Percentiles rank a stretch among this genome's conserved stretches.
phyloP scores from a whole-genome alignment of 2,329 filamentous ascomycete genomes.

The Lanzia echinophila region DNA sequence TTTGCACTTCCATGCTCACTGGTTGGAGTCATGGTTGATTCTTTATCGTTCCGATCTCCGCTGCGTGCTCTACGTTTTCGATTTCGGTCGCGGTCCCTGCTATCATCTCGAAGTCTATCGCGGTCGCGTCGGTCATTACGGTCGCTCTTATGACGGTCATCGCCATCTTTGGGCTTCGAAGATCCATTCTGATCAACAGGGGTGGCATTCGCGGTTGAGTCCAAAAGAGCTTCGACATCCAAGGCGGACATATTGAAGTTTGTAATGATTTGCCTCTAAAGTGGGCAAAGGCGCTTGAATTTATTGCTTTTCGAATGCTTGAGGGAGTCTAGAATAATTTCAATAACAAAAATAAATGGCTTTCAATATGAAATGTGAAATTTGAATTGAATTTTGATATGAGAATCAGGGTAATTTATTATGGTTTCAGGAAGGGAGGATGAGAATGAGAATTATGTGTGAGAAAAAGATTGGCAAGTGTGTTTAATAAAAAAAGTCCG shows the following conservation, averaged over 20 bases:
- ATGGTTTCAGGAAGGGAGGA: neutral
- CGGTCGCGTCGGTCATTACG: conserved; percentile 46
- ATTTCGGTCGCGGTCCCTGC: conserved; percentile 50
- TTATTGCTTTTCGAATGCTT: neutral
- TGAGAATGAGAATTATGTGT: neutral
- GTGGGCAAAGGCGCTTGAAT: neutral
- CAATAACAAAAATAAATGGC: neutral
- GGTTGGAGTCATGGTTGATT: conserved; percentile 59
- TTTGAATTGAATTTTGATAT: neutral
- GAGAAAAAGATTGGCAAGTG: neutral
- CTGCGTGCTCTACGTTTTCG: conserved; percentile 33
- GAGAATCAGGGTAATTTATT: neutral
- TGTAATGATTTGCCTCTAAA: neutral
- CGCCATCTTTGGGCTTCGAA: conserved; percentile 46
- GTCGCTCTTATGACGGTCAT: conserved; percentile 50
- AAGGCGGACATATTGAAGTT: conserved; percentile 54
- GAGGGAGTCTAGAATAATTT: neutral
- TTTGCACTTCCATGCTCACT: conserved; percentile 63
- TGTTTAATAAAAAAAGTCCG: neutral
- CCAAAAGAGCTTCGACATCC: conserved; percentile 86
- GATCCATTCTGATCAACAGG: conserved; percentile 36
- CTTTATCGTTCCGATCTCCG: conserved; percentile 33
- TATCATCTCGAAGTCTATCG: conserved; percentile 48
- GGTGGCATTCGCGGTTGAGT: conserved; percentile 66
- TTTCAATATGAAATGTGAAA: neutral